A percentile compares a stretch with the other conserved stretches of the same genome.
These are phyloP conservation scores for Aspergillus sp. DNA, from an alignment of 2,329 filamentous ascomycete species.

Conservation along the genomic window DNA sequence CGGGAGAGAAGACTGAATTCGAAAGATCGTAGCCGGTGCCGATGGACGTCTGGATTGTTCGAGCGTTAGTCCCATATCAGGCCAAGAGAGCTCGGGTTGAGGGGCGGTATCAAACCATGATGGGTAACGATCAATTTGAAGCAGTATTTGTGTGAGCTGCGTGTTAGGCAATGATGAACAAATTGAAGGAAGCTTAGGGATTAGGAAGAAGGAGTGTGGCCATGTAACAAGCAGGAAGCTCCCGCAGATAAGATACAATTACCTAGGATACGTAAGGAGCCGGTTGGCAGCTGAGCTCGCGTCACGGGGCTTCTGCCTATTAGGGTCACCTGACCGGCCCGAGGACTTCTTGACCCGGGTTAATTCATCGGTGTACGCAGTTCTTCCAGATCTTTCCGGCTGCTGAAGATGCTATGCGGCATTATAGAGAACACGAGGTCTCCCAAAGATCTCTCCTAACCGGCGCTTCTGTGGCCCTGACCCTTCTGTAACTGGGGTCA, in stretches of 20 bases:
- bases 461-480: no score
- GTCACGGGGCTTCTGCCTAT: conserved; percentile 33
- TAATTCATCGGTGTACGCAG: no score
- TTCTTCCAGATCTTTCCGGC: no score
- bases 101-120: conserved; percentile 21
- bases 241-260: background rate
- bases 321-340: conserved; percentile 16
- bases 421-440: conserved; percentile 1
- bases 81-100: background rate
- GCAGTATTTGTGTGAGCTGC: background rate
- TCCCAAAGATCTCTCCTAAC: background rate
- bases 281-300: conserved; percentile 14
- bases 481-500: background rate
- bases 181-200: background rate
- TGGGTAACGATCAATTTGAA: background rate
- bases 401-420: no score
- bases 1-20: conserved; percentile 99
- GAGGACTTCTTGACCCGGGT: no score
- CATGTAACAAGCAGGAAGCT: background rate
- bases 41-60: conserved; percentile 79
- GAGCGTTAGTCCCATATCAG: background rate
- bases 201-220: background rate
- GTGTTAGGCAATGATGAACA: background rate
- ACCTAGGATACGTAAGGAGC: background rate
- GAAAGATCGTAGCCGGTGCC: conserved; percentile 98